Evolutionary conservation across 495 filamentous ascomycete genomes (phyloP).

Genomic region (Patellaria atrata): DNA sequence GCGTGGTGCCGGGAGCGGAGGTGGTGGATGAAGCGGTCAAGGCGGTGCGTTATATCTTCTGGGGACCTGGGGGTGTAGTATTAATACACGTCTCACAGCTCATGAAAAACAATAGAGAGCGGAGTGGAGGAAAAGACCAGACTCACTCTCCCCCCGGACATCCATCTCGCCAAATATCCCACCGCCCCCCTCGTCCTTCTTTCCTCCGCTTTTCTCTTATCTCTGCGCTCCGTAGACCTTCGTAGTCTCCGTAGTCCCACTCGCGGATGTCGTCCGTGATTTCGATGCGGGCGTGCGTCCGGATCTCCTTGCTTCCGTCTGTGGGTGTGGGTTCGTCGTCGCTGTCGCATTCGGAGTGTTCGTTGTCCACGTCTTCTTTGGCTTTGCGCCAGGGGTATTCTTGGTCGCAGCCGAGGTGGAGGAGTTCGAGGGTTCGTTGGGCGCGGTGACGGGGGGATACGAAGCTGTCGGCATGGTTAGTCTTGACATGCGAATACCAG

Average conservation of each 20-base stretch:
- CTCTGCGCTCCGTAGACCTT: constrained; percentile 65
- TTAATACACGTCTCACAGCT: background rate
- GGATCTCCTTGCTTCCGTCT: too few relatives aligned
- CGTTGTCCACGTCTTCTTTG: constrained; percentile 21
- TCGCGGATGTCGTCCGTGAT: constrained; percentile 71
- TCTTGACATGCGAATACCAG: background rate
- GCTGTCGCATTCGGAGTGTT: too few relatives aligned
- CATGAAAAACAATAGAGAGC: background rate
- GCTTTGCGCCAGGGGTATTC: constrained; percentile 40
- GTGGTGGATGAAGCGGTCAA: constrained; percentile 26
- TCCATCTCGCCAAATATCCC: constrained; percentile 33
- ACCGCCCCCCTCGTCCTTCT: constrained; percentile 31
- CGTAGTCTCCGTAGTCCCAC: constrained; percentile 95
- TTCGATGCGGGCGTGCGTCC: constrained; percentile 41
- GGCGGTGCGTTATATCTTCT: constrained; percentile 25
- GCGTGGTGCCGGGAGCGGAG: constrained; percentile 25
- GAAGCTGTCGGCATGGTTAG: constrained; percentile 45
- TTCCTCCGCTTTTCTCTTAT: constrained; percentile 47
- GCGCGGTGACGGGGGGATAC: constrained; percentile 81
- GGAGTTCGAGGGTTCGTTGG: constrained; percentile 73
- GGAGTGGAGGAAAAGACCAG: background rate
- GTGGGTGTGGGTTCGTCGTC: too few relatives aligned
- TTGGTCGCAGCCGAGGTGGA: constrained; percentile 44
- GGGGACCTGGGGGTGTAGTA: constrained; percentile 16
- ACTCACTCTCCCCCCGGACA: constrained; percentile 47